Evolutionary conservation across 1,284 basidiomycete genomes (phyloP).

Genomic region (Tilletia indica): DNA sequence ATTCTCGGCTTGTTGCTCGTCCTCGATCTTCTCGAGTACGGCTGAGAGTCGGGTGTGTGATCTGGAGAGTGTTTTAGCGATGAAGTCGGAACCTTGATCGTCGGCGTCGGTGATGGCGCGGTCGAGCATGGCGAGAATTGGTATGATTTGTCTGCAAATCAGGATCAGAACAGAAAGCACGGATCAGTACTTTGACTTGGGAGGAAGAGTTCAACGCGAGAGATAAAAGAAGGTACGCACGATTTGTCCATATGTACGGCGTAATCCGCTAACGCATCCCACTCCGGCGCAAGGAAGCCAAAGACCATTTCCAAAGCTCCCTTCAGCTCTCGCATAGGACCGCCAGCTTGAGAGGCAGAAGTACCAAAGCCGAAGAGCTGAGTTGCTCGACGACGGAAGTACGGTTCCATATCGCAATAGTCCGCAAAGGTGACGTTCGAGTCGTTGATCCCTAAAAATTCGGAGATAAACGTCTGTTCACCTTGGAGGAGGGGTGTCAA

Average conservation of each 20-base stretch:
- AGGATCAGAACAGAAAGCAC: not conserved
- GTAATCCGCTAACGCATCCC: constrained; percentile 80
- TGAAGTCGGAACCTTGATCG: constrained; percentile 73
- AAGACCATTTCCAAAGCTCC: constrained; percentile 88
- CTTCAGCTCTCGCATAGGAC: constrained; percentile 46
- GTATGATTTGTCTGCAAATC: constrained; percentile 73
- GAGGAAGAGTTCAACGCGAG: too few species aligned
- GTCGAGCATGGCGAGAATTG: constrained; percentile 77
- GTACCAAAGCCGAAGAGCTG: constrained; percentile 33
- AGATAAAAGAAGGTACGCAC: constrained; percentile 61
- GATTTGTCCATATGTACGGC: constrained; percentile 73
- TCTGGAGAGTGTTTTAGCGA: constrained; percentile 73
- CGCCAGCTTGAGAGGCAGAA: constrained; percentile 10
- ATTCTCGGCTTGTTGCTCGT: constrained; percentile 63
- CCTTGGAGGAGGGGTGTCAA: constrained; percentile 73
- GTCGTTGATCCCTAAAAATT: constrained; percentile 84
- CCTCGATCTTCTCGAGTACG: constrained; percentile 42
- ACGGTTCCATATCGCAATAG: constrained; percentile 88
- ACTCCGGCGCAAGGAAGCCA: constrained; percentile 79
- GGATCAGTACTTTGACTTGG: not conserved
- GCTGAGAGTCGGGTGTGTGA: constrained; percentile 63
- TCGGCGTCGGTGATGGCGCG: constrained; percentile 75
- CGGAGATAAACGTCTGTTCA: constrained; percentile 84
- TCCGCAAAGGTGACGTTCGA: constrained; percentile 84
- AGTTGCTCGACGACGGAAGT: constrained; percentile 85